These are phyloP conservation scores for Penicillium waksmanii DNA, from an alignment of 495 filamentous ascomycete genomes.

Conservation along the genomic window DNA sequence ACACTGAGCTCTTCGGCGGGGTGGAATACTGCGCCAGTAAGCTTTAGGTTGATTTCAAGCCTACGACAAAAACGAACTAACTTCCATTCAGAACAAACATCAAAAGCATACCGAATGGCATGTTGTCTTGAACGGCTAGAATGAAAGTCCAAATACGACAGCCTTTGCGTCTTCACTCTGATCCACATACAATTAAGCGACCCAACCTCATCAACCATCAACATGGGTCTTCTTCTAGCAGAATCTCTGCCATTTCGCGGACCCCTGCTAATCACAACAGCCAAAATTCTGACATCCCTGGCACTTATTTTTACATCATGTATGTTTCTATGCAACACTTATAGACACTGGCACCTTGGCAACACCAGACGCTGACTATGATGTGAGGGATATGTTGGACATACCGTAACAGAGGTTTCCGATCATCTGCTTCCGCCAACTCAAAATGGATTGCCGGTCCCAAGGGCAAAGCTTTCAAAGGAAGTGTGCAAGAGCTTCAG, in stretches of 20 bases:
- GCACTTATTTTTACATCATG: neutral
- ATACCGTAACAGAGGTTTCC: neutral
- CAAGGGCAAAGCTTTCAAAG: neutral
- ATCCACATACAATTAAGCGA: no score
- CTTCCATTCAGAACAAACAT: no score
- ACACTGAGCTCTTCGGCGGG: no score
- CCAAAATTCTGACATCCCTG: neutral
- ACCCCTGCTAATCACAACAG: neutral
- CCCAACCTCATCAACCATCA: no score
- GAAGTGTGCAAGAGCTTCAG: neutral
- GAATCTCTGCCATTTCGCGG: neutral
- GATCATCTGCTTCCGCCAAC: neutral
- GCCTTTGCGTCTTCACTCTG: no score
- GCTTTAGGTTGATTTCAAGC: no score
- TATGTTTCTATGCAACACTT: neutral
- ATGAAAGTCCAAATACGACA: no score
- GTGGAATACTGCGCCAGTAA: no score
- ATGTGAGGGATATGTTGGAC: neutral
- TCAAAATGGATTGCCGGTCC: neutral
- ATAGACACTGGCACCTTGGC: neutral
- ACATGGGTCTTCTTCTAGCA: neutral
- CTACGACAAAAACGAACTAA: no score
- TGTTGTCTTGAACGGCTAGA: no score
- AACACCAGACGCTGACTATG: neutral
- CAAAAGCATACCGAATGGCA: no score